Conservation (phyloP, 1,139 yeast genomes). For the Saccharomyces hybrid region DNA sequence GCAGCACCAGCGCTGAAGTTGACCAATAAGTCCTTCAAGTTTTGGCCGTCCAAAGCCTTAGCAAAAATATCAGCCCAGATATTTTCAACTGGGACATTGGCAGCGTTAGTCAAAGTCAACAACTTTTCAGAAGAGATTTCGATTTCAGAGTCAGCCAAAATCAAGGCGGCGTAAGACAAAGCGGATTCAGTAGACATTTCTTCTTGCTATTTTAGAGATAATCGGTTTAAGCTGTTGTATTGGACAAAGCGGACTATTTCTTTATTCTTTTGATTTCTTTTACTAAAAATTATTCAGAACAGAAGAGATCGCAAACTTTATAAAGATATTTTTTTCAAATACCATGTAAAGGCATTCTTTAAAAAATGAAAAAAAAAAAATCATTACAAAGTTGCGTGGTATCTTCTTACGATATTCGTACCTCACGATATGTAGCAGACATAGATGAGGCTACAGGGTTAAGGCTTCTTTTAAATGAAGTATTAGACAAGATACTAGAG, state of each 20-base stretch:
- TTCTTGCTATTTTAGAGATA: conserved; percentile 39
- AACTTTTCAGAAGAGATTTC: conserved; percentile 75
- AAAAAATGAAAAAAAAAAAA: not conserved
- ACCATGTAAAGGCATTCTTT: not conserved
- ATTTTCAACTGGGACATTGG: conserved; percentile 59
- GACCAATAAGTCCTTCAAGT: conserved; percentile 69
- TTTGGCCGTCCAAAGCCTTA: conserved; percentile 72
- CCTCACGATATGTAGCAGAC: not conserved
- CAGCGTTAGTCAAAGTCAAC: conserved; percentile 60
- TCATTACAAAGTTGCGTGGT: conserved; percentile 6
- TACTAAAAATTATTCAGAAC: not conserved
- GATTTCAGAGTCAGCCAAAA: conserved; percentile 77
- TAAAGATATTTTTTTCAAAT: conserved; percentile 1
- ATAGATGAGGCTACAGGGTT: not conserved
- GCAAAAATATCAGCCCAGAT: conserved; percentile 81
- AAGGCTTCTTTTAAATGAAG: not conserved
- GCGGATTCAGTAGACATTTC: conserved; percentile 77
- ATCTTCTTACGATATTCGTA: conserved; percentile 3
- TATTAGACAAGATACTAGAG: not conserved
- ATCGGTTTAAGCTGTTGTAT: conserved; percentile 44
- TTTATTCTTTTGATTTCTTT: conserved; percentile 15
- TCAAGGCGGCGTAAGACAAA: conserved; percentile 81
- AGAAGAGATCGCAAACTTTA: not conserved
- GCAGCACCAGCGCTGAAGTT: conserved; percentile 72
- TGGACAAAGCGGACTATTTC: conserved; percentile 60